Base-by-base conservation (phyloP, 2,329 filamentous ascomycete species). In the Mycosphaerella sp. region DNA sequence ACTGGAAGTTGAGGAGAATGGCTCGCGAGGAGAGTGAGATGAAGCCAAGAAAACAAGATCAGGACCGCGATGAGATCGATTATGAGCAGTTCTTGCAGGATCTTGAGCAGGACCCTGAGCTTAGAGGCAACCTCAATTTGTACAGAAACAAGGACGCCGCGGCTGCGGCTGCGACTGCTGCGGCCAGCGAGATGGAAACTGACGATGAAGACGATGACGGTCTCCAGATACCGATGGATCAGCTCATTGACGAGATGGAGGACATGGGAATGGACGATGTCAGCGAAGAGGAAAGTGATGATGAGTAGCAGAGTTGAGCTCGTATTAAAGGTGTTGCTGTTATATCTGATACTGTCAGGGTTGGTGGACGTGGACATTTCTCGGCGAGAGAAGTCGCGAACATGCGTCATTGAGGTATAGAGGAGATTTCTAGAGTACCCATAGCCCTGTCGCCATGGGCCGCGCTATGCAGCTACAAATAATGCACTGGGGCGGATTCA, bases 51-150 rank as follows among this genome's bases (percentile, higher is more conserved):
- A 89, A 95, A 74, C 78, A 89, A 56, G 91, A 97, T 69, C 87
- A 92, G 68, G 88, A 91, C 56, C 83, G 84, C 59, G 83, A 95
- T 76, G 91, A 97, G 69, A 82, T 85, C 61, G 93, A 98, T 73
- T 98, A 95, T 74, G 93, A 98, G 76, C 83, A 91, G 81, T 98
- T 98, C 82, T 76, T 98, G 77, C 85, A 87, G 44, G 93, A 98
- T 71, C 89, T 98, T 9, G 95, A 98, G 73, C 91, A 97, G 69
- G 93, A 98, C 70, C 80, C 87, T 49, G 93, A 98, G 67, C 78
- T 96, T 62, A 80, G 93, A 52, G 81, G 84, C 42, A 90, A 89
- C 1, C 76, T 98, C 68, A 87, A 89, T 44, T 71, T 98, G 65
- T 98, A 95, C 76, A 95, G 92, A 69, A 73, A 78, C 76, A 80